Percentiles rank a stretch among this genome's conserved stretches.
Evolutionary conservation across 148 eudicot species (phyloP).

Genomic region (Silene conica): DNA sequence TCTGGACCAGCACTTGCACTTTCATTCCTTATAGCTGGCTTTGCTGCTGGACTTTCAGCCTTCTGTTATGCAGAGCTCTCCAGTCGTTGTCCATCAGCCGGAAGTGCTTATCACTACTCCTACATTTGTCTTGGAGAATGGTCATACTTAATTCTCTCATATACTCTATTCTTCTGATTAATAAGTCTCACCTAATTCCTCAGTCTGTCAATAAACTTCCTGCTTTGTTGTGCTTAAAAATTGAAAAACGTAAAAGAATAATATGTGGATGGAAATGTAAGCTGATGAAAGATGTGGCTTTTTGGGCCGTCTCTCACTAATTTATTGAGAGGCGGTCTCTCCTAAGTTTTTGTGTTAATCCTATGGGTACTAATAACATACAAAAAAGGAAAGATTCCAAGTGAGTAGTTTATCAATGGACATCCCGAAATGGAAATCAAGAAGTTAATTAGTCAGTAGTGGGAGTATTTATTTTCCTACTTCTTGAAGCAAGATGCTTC

Average conservation of each 20-base stretch:
- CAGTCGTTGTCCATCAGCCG: constrained; percentile 68
- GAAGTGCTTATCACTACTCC: constrained; percentile 72
- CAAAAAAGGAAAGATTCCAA: too few relatives aligned
- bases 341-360: too few relatives aligned
- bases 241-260: too few relatives aligned
- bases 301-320: too few relatives aligned
- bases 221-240: too few relatives aligned
- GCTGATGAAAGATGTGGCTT: too few relatives aligned
- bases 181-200: neutral
- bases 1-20: constrained; percentile 56
- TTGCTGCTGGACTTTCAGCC: constrained; percentile 69
- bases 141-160: constrained; percentile 21
- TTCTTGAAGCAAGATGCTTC: too few relatives aligned
- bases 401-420: neutral
- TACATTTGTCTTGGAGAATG: constrained; percentile 75
- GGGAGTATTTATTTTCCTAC: neutral
- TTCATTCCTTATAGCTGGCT: constrained; percentile 55
- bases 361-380: too few relatives aligned
- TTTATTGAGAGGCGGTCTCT: too few relatives aligned
- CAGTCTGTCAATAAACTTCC: too few relatives aligned
- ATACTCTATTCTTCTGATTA: neutral
- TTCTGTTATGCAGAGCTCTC: constrained; percentile 70
- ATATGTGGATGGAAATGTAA: too few relatives aligned
- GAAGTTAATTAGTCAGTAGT: neutral
- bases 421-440: neutral